Evolutionary conservation across 2,329 filamentous ascomycete genomes (phyloP).

Genomic region (Cladosporium sp.): DNA sequence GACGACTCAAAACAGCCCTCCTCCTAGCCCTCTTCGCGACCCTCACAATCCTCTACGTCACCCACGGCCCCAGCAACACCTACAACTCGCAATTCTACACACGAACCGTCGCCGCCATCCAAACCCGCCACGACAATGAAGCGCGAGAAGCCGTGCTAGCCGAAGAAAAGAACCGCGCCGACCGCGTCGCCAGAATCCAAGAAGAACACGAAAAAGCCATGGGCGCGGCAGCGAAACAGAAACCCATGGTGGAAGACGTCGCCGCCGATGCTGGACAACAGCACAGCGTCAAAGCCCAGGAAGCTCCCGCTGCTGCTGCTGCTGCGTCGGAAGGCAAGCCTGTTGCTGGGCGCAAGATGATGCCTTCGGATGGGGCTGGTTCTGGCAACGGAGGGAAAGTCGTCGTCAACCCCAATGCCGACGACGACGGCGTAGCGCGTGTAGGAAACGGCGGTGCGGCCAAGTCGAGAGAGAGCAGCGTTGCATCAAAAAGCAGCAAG

Average conservation of each 20-base stretch:
- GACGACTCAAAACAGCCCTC: slow-evolving; percentile 63
- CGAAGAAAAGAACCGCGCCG: slow-evolving; percentile 24
- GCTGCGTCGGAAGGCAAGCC: slow-evolving; percentile 39
- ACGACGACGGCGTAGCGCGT: slow-evolving; percentile 40
- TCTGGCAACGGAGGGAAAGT: slow-evolving; percentile 25
- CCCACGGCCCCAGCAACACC: slow-evolving; percentile 53
- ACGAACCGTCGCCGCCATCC: slow-evolving; percentile 51
- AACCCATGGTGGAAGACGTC: slow-evolving; percentile 64
- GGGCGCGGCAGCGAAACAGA: slow-evolving; percentile 55
- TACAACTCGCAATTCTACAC: slow-evolving; percentile 53
- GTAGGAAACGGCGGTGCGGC: slow-evolving; percentile 40
- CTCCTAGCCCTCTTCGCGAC: slow-evolving; percentile 61
- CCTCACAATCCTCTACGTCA: slow-evolving; percentile 68
- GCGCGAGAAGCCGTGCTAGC: slow-evolving; percentile 27
- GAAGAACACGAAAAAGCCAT: slow-evolving; percentile 29
- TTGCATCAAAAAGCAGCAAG: slow-evolving; percentile 18
- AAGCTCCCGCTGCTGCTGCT: slow-evolving; percentile 12
- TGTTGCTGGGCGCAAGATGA: slow-evolving; percentile 52
- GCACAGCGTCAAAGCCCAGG: not conserved
- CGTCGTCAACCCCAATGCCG: slow-evolving; percentile 28
- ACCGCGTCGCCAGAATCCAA: slow-evolving; percentile 26
- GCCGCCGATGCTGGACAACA: slow-evolving; percentile 19
- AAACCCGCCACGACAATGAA: slow-evolving; percentile 38
- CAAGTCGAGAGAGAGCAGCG: slow-evolving; percentile 26
- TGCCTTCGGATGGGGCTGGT: slow-evolving; percentile 29